Evolutionary conservation across 129 eudicot genomes (phyloP).

Genomic region (Mikania micrantha): DNA sequence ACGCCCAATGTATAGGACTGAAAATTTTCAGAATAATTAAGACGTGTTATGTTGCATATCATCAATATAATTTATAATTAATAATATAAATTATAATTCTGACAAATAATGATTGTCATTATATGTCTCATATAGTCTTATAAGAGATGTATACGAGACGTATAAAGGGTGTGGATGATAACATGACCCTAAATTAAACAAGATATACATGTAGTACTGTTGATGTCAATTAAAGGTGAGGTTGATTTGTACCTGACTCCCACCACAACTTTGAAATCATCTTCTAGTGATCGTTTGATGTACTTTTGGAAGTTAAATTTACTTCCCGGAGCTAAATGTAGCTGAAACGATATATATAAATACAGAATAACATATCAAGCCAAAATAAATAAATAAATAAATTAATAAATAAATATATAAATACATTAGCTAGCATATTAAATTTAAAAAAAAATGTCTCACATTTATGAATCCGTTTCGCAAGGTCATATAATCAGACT

Average conservation of each 20-base stretch:
- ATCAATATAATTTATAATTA: background rate
- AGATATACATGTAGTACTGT: background rate
- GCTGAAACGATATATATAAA: slow-evolving; percentile 34
- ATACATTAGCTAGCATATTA: too few relatives aligned
- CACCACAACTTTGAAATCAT: slow-evolving; percentile 76
- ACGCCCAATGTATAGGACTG: slow-evolving; percentile 93
- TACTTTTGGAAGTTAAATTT: slow-evolving; percentile 86
- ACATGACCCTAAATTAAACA: too few relatives aligned
- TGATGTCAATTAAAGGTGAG: too few relatives aligned
- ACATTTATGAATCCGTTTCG: slow-evolving; percentile 85
- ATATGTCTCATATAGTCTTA: too few relatives aligned
- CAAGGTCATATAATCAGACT: slow-evolving; percentile 78
- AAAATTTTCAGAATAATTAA: slow-evolving; percentile 1
- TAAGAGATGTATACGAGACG: too few relatives aligned
- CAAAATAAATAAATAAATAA: too few relatives aligned
- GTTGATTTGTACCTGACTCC: slow-evolving; percentile 69
- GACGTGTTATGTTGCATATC: background rate
- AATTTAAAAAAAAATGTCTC: slow-evolving; percentile 21
- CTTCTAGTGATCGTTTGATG: slow-evolving; percentile 89
- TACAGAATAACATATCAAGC: too few relatives aligned
- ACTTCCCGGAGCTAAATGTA: slow-evolving; percentile 77
- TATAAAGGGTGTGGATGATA: too few relatives aligned
- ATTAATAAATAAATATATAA: too few relatives aligned
- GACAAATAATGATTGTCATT: too few relatives aligned
- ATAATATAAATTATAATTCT: too few relatives aligned